Evolutionary conservation across 495 filamentous ascomycete genomes (phyloP), one percentile per base, ranked within the genome.

Genomic region (Pseudomonodictys pantanalensis): DNA sequence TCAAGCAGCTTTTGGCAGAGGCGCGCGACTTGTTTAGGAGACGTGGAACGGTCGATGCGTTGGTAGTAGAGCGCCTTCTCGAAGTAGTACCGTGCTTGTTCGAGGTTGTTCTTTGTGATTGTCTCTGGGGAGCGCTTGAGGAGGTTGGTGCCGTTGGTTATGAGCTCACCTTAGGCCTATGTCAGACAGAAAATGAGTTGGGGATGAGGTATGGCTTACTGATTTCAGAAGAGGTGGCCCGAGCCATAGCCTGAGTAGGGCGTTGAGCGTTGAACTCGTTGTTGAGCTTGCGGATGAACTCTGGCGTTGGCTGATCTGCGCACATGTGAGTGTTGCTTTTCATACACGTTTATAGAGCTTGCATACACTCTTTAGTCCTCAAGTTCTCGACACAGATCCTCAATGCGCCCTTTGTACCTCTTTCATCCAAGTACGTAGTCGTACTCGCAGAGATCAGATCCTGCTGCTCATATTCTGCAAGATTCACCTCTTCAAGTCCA

Each of bases 1-100:
- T 58, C 56, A 44, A 58, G 50, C 2, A 58, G 33, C 18, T 50
- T 58, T 25, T 58, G 56, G 30, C 38, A 58, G 4, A 58, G 18
- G 17, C 56, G 56, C 7, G 45, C 9, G 45, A 50, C 44, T 41
- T 58, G 56, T 32, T 58, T 58, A 35, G 56, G 46, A 7, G 56
- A 58, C 17, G 45, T 28, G 25, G 44, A 25, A 24, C 12, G 56
- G 30, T 39, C 33, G 30, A 29, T 50, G 6, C 29, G 2, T 44
- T 41, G 56, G 30, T 58, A 58, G 56, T 41, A 18, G 0, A 58
- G 23, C 0, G 46, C 30, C 22, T 58, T 50, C 2, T 44, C 33
- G 35, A 60, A 52, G 35, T 60, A 45, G 12, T 52, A 38, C 22
- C 17, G 35, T 12, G 57, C 57, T 60, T 60, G 24, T 8, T n/a